Evolutionary conservation across 2,329 filamentous ascomycete genomes (phyloP).

Genomic region (Seiridium cupressi): DNA sequence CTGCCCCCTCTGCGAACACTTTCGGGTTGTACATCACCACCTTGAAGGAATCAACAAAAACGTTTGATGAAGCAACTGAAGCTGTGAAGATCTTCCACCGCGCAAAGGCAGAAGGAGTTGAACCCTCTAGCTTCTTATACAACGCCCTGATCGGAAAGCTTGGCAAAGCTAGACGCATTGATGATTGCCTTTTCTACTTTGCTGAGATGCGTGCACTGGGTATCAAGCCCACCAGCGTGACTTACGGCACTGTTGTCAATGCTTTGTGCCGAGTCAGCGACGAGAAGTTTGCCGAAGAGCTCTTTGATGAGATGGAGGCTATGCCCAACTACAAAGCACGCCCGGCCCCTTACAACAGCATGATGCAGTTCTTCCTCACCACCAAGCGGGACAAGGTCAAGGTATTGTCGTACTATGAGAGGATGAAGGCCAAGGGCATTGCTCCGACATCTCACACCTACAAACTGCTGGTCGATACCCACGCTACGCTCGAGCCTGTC

Average conservation of each 20-base stretch:
- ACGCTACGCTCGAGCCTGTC: slow-evolving; percentile 89
- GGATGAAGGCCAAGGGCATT: slow-evolving; percentile 86
- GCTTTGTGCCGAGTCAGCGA: slow-evolving; percentile 95
- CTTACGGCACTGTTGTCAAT: slow-evolving; percentile 97
- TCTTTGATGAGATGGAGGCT: slow-evolving; percentile 98
- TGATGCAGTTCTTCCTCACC: slow-evolving; percentile 99
- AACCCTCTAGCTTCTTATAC: slow-evolving; percentile 95
- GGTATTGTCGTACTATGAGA: slow-evolving; percentile 91
- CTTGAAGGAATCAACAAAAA: slow-evolving; percentile 94
- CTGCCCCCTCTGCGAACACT: slow-evolving; percentile 92
- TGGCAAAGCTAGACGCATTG: slow-evolving; percentile 94
- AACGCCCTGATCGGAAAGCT: slow-evolving; percentile 98
- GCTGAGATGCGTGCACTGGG: slow-evolving; percentile 92
- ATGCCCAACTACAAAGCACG: slow-evolving; percentile 99
- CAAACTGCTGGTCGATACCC: slow-evolving; percentile 93
- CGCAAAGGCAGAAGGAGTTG: slow-evolving; percentile 88
- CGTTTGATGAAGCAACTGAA: slow-evolving; percentile 95
- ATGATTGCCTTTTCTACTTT: slow-evolving; percentile 98
- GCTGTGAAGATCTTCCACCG: slow-evolving; percentile 97
- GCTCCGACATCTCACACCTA: slow-evolving; percentile 92
- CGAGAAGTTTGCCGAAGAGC: slow-evolving; percentile 94
- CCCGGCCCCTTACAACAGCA: slow-evolving; percentile 95
- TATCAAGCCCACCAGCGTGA: slow-evolving; percentile 94
- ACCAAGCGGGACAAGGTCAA: slow-evolving; percentile 95
- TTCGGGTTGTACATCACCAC: slow-evolving; percentile 99